Evolutionary conservation across 352 stramenopile genomes (phyloP).

Genomic region (Globisporangium carolinianum): DNA sequence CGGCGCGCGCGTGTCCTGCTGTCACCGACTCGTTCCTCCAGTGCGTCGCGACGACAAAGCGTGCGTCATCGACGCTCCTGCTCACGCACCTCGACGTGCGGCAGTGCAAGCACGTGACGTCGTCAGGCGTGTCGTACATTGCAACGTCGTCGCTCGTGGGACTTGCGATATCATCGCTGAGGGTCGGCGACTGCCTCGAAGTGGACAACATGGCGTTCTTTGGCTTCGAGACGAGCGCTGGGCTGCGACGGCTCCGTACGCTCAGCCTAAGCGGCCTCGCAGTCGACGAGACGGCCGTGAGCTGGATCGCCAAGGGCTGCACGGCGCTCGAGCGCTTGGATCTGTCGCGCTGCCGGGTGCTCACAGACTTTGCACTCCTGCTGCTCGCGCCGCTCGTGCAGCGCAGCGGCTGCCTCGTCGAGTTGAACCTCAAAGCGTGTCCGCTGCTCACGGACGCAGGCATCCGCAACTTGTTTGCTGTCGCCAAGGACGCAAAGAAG

Average conservation of each 20-base stretch:
- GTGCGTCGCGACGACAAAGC: constrained; percentile 43
- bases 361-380: constrained; percentile 57
- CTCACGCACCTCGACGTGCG: constrained; percentile 40
- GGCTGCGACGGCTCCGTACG: constrained; percentile 18
- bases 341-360: constrained; percentile 32
- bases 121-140: constrained; percentile 49
- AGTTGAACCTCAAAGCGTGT: constrained; percentile 47
- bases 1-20: constrained; percentile 28
- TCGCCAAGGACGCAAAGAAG: constrained; percentile 13
- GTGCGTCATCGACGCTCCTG: constrained; percentile 13
- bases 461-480: constrained; percentile 40
- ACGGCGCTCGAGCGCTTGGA: constrained; percentile 29
- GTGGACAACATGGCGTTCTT: constrained; percentile 75
- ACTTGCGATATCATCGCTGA: constrained; percentile 23
- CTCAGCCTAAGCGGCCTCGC: constrained; percentile 37
- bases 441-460: constrained; percentile 32
- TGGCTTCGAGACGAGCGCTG: constrained; percentile 43
- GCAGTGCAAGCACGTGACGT: constrained; percentile 59
- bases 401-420: constrained; percentile 11
- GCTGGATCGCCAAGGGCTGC: constrained; percentile 66
- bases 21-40: constrained; percentile 54
- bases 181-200: constrained; percentile 44
- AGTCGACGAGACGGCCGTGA: constrained; percentile 60
- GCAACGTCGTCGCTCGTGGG: constrained; percentile 28
- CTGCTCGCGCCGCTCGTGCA: constrained; percentile 34